Evolutionary conservation across 2,329 filamentous ascomycete genomes (phyloP).

Genomic region (Karstenula rhodostoma): DNA sequence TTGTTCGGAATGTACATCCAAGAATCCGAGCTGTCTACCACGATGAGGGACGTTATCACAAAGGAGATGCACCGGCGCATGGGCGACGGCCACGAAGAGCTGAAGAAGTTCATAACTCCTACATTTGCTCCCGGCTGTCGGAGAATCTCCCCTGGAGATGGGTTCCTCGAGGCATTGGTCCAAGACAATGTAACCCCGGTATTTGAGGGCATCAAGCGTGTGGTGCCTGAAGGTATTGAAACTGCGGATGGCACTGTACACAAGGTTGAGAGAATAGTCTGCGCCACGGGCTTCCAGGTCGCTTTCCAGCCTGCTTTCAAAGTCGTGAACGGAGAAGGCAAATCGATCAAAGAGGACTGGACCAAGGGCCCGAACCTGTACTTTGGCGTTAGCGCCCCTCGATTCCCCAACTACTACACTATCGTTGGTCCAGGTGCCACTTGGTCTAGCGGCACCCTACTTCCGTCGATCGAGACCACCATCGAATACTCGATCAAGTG

Average conservation of each 20-base stretch:
- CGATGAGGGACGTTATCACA: conserved; percentile 51
- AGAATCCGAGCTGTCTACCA: conserved; percentile 54
- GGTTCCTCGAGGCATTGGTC: conserved; percentile 43
- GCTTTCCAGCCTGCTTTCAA: conserved; percentile 56
- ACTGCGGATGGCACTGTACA: conserved; percentile 40
- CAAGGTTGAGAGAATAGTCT: conserved; percentile 43
- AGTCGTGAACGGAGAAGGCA: conserved; percentile 47
- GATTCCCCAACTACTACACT: conserved; percentile 56
- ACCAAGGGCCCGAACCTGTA: conserved; percentile 51
- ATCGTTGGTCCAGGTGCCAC: conserved; percentile 55
- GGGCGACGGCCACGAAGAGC: conserved; percentile 50
- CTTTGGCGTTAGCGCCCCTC: conserved; percentile 52
- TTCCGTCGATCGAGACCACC: conserved; percentile 56
- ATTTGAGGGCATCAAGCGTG: conserved; percentile 35
- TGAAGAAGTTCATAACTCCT: conserved; percentile 57
- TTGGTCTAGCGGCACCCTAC: conserved; percentile 55
- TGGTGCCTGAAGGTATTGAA: conserved; percentile 49
- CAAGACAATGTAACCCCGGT: conserved; percentile 40
- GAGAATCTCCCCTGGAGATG: conserved; percentile 43
- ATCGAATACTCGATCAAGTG: conserved; percentile 45
- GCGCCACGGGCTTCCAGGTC: conserved; percentile 46
- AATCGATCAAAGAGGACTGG: conserved; percentile 52
- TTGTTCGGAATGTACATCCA: conserved; percentile 63
- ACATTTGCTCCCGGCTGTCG: conserved; percentile 56
- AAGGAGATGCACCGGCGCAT: conserved; percentile 54